Percentiles rank a stretch among this genome's conserved stretches.
phyloP scores from a whole-genome alignment of 2,329 filamentous ascomycete genomes.

The Cyclaneusma minus region DNA sequence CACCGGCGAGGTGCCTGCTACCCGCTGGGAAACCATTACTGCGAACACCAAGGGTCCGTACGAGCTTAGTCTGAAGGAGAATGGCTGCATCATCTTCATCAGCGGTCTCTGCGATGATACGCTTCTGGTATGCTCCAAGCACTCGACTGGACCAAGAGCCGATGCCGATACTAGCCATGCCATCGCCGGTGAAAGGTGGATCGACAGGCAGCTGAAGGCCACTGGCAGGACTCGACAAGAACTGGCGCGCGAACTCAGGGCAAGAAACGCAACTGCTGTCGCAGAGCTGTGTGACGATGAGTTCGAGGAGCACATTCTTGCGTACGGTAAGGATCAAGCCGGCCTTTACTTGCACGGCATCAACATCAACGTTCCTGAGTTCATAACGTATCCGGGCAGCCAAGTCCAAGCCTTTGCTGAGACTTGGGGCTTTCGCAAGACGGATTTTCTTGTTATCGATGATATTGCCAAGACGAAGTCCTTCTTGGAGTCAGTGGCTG shows the following conservation, averaged over 20 bases:
- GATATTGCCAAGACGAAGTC: slow-evolving; percentile 57
- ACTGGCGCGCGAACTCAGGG: slow-evolving; percentile 58
- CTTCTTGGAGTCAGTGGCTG: slow-evolving; percentile 73
- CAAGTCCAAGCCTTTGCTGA: slow-evolving; percentile 84
- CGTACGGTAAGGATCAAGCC: slow-evolving; percentile 67
- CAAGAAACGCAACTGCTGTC: slow-evolving; percentile 82
- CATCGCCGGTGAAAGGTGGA: slow-evolving; percentile 63
- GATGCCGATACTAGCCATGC: slow-evolving; percentile 70
- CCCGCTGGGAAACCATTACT: slow-evolving; percentile 69
- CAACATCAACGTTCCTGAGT: slow-evolving; percentile 87
- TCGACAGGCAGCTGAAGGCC: slow-evolving; percentile 62
- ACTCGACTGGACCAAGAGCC: slow-evolving; percentile 72
- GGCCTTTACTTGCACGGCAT: slow-evolving; percentile 93
- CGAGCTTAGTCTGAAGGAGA: slow-evolving; percentile 93
- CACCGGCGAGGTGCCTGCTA: slow-evolving; percentile 63
- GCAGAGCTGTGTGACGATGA: slow-evolving; percentile 91
- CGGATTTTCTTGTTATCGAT: slow-evolving; percentile 63
- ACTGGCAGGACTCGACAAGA: slow-evolving; percentile 68
- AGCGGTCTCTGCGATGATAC: slow-evolving; percentile 80
- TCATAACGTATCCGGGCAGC: slow-evolving; percentile 68
- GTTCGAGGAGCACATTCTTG: slow-evolving; percentile 94
- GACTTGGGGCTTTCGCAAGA: slow-evolving; percentile 86
- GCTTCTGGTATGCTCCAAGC: slow-evolving; percentile 94
- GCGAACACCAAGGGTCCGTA: slow-evolving; percentile 70
- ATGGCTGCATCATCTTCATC: slow-evolving; percentile 98